phyloP scores from a whole-genome alignment of 768 basidiomycete genomes.

The Boletellus emodensis region DNA sequence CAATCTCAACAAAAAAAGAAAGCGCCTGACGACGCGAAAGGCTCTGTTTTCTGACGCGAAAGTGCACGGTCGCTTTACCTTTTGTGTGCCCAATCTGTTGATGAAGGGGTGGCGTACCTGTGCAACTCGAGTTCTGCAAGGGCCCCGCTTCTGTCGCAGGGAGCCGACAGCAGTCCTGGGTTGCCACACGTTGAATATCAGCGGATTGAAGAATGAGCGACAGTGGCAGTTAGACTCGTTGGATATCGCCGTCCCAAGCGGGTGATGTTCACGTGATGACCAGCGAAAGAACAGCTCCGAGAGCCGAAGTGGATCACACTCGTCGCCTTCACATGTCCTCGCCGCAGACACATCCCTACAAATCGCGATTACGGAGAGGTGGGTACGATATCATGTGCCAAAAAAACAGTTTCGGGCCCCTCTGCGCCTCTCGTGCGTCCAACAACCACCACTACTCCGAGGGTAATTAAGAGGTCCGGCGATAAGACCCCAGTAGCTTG shows the following conservation, averaged over 20 bases:
- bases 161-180: neutral
- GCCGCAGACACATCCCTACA: no score
- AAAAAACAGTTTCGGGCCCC: no score
- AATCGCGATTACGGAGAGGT: no score
- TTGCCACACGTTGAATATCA: neutral
- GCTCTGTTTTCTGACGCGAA: neutral
- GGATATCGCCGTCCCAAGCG: neutral
- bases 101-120: neutral
- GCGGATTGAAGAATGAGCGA: neutral
- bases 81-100: neutral
- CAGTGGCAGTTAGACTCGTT: neutral
- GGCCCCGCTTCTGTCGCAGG: neutral
- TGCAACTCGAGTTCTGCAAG: neutral
- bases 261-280: constrained; percentile 9
- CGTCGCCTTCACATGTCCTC: no score
- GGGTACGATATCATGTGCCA: no score
- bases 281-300: no score
- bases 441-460: no score
- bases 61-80: neutral
- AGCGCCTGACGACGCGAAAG: constrained; percentile 28
- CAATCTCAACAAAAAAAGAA: constrained; percentile 10
- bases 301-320: no score
- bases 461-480: no score
- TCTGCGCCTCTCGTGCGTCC: no score
- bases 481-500: no score